A percentile compares a stretch with the other conserved stretches of the same genome.
phyloP scores from a whole-genome alignment of 805 yeast species.

The Metschnikowia proteae region DNA sequence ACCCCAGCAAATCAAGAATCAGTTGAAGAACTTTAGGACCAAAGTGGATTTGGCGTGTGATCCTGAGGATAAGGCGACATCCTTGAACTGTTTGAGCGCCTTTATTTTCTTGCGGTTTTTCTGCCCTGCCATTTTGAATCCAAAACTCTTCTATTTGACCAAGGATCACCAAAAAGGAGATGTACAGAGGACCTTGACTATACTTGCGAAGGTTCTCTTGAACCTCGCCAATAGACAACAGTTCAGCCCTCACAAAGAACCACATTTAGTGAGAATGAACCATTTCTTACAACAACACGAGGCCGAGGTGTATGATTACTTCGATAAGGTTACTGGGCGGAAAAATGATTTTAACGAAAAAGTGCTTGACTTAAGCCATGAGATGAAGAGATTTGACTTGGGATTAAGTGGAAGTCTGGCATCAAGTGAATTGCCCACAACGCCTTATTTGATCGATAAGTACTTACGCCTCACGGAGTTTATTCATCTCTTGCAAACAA shows the following conservation, averaged over 20 bases:
- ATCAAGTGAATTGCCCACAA: conserved; percentile 59
- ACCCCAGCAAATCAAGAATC: conserved; percentile 62
- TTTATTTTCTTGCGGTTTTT: conserved; percentile 69
- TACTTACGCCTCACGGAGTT: conserved; percentile 58
- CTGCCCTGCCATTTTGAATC: conserved; percentile 90
- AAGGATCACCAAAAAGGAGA: conserved; percentile 66
- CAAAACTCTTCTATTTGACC: conserved; percentile 75
- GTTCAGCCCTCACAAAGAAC: conserved; percentile 80
- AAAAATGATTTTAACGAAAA: conserved; percentile 63
- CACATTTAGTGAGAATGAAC: conserved; percentile 71
- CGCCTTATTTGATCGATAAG: conserved; percentile 67
- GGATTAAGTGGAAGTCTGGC: conserved; percentile 49
- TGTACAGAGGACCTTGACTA: conserved; percentile 72
- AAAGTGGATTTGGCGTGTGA: conserved; percentile 62
- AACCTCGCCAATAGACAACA: conserved; percentile 72
- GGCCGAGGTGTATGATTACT: conserved; percentile 60
- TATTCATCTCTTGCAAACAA: conserved; percentile 41
- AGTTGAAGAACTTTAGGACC: conserved; percentile 58
- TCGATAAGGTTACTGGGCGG: conserved; percentile 67
- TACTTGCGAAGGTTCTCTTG: conserved; percentile 75
- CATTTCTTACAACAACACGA: conserved; percentile 56
- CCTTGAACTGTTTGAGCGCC: conserved; percentile 75
- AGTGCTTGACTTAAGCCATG: conserved; percentile 52
- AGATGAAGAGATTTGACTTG: conserved; percentile 53
- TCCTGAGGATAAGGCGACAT: conserved; percentile 48